Conservation (phyloP, 805 yeast genomes). For the Wickerhamiella domercqiae region DNA sequence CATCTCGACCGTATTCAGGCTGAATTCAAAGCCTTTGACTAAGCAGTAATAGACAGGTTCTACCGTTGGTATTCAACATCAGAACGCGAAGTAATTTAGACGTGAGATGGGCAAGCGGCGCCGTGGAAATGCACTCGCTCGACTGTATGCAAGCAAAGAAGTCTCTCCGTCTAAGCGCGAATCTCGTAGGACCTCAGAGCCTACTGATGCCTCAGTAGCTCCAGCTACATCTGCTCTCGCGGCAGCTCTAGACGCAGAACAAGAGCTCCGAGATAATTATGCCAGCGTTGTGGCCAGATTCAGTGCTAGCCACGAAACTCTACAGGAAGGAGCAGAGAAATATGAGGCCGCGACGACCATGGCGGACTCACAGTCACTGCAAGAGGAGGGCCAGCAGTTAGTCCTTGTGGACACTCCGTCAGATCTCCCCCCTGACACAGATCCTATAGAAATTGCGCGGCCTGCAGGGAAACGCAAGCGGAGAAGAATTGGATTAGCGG, state of each 20-base stretch:
- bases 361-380: too few relatives aligned
- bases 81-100: too few relatives aligned
- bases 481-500: conserved; percentile 49
- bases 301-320: neutral
- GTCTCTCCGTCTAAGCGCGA: too few relatives aligned
- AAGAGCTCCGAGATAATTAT: neutral
- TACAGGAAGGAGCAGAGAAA: neutral
- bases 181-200: neutral
- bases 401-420: neutral
- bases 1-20: conserved; percentile 10
- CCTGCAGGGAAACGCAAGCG: conserved; percentile 12
- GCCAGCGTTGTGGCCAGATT: neutral
- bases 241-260: neutral
- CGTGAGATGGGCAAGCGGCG: too few relatives aligned
- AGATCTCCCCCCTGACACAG: neutral
- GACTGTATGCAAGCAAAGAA: too few relatives aligned
- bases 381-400: neutral
- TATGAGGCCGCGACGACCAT: neutral
- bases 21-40: neutral
- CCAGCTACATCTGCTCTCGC: neutral
- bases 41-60: too few relatives aligned
- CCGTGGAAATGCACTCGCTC: neutral
- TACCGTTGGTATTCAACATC: too few relatives aligned
- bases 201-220: neutral
- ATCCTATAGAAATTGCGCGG: neutral